Evolutionary conservation across 441 rosid genomes (phyloP).

Genomic region (Populus hybrid): DNA sequence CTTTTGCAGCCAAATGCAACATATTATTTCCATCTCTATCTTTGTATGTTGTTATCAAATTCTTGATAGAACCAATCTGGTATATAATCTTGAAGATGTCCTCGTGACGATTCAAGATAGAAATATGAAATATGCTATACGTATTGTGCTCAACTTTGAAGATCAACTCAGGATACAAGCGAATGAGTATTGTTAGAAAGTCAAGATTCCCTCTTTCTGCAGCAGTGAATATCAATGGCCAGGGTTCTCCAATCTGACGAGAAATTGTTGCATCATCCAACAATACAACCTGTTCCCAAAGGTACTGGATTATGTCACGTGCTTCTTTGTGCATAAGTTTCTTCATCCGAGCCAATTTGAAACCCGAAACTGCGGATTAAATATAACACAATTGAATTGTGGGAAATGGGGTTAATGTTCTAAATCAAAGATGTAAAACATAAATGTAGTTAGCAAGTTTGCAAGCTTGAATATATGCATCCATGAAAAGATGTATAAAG

Average conservation of each 20-base stretch:
- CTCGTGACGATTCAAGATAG: conserved; percentile 32
- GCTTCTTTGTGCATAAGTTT: neutral
- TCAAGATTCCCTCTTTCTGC: conserved; percentile 31
- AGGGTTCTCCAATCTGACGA: neutral
- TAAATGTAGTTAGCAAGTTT: too few species aligned
- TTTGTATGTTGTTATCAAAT: conserved; percentile 22
- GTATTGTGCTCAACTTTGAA: conserved; percentile 23
- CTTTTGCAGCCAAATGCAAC: conserved; percentile 2
- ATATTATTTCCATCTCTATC: conserved; percentile 20
- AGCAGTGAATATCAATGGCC: conserved; percentile 15
- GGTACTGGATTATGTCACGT: neutral
- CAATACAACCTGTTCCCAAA: neutral
- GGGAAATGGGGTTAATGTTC: neutral
- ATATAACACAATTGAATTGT: neutral
- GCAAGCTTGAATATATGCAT: neutral
- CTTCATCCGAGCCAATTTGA: neutral
- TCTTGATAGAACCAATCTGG: conserved; percentile 20
- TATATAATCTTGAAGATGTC: conserved; percentile 28
- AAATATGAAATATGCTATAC: conserved; percentile 32
- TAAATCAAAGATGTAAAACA: too few species aligned
- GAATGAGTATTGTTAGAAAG: conserved; percentile 21
- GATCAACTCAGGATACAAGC: conserved; percentile 28
- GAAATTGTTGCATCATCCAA: conserved; percentile 22
- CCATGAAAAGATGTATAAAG: neutral
- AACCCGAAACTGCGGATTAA: neutral